phyloP scores from a whole-genome alignment of 208 protist genomes.

The Angomonas deanei region DNA sequence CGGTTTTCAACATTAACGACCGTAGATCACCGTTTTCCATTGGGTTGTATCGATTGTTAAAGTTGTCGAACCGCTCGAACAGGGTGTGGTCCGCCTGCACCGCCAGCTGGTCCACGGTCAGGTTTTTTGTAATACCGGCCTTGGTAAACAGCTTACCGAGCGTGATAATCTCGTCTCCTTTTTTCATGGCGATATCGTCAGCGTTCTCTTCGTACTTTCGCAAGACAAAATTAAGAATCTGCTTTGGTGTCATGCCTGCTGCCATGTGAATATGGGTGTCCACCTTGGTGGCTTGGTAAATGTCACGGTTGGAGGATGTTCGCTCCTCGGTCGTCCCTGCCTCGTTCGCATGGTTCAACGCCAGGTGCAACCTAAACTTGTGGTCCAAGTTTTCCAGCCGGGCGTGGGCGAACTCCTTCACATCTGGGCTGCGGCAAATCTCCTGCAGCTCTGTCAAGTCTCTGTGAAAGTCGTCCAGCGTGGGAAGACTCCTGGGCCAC shows the following conservation, averaged over 20 bases:
- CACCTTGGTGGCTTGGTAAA: slow-evolving; percentile 95
- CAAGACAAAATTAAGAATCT: slow-evolving; percentile 94
- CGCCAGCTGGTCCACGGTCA: slow-evolving; percentile 96
- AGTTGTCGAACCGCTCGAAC: slow-evolving; percentile 99
- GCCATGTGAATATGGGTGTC: slow-evolving; percentile 97
- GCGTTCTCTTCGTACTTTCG: slow-evolving; percentile 86
- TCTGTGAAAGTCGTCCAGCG: slow-evolving; percentile 64
- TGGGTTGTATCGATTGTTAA: slow-evolving; percentile 99
- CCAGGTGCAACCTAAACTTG: slow-evolving; percentile 91
- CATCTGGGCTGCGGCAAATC: slow-evolving; percentile 66
- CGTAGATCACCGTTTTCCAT: slow-evolving; percentile 92
- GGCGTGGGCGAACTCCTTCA: slow-evolving; percentile 91
- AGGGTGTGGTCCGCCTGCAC: slow-evolving; percentile 94
- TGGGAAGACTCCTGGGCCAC: slow-evolving; percentile 80
- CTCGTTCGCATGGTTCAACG: slow-evolving; percentile 91
- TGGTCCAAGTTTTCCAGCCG: slow-evolving; percentile 90
- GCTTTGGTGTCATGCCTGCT: slow-evolving; percentile 92
- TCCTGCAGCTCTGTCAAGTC: slow-evolving; percentile 67
- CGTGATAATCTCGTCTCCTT: slow-evolving; percentile 78
- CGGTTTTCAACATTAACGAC: slow-evolving; percentile 97
- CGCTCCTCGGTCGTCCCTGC: slow-evolving; percentile 84
- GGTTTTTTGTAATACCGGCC: slow-evolving; percentile 78
- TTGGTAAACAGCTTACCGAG: slow-evolving; percentile 83
- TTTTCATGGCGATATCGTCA: slow-evolving; percentile 91
- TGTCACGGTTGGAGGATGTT: slow-evolving; percentile 88